A percentile compares a stretch with the other conserved stretches of the same genome.
These are phyloP conservation scores for Kockiozyma suomiensis DNA, from an alignment of 805 yeast genomes.

Conservation along the genomic window DNA sequence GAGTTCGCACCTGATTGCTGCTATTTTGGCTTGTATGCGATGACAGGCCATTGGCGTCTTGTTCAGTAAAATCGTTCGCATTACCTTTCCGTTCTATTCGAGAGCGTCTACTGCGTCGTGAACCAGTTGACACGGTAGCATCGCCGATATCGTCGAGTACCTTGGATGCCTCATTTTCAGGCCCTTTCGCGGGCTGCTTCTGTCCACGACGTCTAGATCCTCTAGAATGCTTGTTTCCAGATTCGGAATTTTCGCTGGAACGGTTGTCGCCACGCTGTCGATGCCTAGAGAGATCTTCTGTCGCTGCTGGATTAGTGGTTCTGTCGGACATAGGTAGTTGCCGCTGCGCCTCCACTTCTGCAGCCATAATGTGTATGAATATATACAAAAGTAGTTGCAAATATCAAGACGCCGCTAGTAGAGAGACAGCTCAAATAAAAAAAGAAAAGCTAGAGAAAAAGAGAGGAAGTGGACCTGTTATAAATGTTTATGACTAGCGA, in stretches of 20 bases:
- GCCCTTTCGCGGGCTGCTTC: background rate
- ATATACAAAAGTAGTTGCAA: background rate
- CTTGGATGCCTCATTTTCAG: background rate
- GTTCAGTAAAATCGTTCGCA: background rate
- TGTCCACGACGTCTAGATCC: constrained; percentile 4
- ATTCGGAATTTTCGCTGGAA: background rate
- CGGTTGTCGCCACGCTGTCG: background rate
- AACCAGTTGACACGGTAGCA: background rate
- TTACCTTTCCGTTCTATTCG: background rate
- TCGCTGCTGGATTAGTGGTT: background rate
- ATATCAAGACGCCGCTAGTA: background rate
- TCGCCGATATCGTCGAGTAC: background rate
- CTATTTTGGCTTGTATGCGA: background rate
- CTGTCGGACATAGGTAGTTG: background rate
- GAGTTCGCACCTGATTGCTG: background rate
- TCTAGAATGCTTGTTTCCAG: background rate
- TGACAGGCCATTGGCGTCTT: background rate
- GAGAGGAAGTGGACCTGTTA: background rate
- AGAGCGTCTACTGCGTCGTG: constrained; percentile 1
- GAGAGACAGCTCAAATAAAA: background rate
- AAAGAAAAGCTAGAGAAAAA: background rate
- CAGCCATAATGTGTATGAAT: background rate
- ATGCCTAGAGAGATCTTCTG: background rate
- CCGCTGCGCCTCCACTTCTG: constrained; percentile 12
- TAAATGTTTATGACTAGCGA: no score